phyloP scores from a whole-genome alignment of 305 asterid species.

The Lippia alba region DNA sequence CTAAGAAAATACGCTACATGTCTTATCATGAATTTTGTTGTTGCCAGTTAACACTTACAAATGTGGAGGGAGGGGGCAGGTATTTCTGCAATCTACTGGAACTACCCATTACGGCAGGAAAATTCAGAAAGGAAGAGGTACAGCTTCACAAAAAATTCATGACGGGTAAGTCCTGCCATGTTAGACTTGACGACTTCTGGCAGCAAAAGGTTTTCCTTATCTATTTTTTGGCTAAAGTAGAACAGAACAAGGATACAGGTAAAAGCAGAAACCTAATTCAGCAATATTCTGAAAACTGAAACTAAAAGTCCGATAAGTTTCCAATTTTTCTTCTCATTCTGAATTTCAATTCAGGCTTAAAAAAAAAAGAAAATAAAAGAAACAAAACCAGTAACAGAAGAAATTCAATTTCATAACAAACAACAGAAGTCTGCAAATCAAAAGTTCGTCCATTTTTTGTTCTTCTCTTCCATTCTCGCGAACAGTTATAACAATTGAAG shows the following conservation, averaged over 20 bases:
- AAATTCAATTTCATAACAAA: neutral
- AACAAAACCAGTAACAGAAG: no score
- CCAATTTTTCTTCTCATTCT: no score
- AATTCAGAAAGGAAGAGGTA: no score
- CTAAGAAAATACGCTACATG: slow-evolving; percentile 5
- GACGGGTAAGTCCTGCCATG: no score
- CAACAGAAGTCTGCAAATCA: slow-evolving; percentile 2
- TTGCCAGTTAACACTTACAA: slow-evolving; percentile 21
- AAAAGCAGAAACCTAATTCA: neutral
- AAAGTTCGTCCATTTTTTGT: neutral
- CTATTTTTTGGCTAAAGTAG: slow-evolving; percentile 20
- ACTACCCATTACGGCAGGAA: slow-evolving; percentile 24
- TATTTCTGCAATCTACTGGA: slow-evolving; percentile 11
- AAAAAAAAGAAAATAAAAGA: no score
- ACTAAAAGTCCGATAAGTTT: no score
- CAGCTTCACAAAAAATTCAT: neutral
- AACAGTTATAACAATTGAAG: slow-evolving; percentile 17
- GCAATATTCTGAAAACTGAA: no score
- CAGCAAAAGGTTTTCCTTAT: no score
- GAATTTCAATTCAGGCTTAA: no score
- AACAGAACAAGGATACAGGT: slow-evolving; percentile 7
- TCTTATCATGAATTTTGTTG: neutral
- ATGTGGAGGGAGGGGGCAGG: slow-evolving; percentile 8
- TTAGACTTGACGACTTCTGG: no score
- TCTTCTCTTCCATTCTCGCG: slow-evolving; percentile 5